Base-by-base conservation (phyloP, 2,329 filamentous ascomycete genomes). In the Colletotrichum cordylinicola region DNA sequence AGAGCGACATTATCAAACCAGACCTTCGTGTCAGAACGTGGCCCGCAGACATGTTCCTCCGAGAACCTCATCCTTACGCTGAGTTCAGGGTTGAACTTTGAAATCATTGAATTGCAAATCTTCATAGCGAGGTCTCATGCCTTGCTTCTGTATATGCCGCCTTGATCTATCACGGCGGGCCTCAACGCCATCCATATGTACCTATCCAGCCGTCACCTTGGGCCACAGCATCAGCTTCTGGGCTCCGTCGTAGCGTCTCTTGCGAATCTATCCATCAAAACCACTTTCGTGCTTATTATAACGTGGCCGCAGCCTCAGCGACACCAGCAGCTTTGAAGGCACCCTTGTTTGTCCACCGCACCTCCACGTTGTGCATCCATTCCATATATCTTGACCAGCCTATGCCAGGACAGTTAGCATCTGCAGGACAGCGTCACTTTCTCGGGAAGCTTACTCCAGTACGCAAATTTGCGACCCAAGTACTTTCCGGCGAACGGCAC, bases 401-500 rank as follows among this genome's bases (percentile, higher is more conserved):
- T 98, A 80, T 48, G 24, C 12, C 27, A 43, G n/a, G 13, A 7
- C 24, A 6, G 27, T 75, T 65, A 72, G 24, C 31, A 61, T 24
- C 12, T 4, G 21, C 18, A 13, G 13, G 27, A 33, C 56, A 33
- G 13, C 56, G 31, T 58, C 35, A 5, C 67, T n/a, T 8, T 35
- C 35, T 27, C 1, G 43, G 21, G 10, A 31, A 35, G 31, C 94
- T 84, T 90, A 98, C 96, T 95, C 95, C 96, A 98, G 83, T 98
- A 98, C 75, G 96, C 96, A 87, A 96, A 98, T 85, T 95, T 98
- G 84, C 97, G 91, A 61, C 97, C 97, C 84, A 98, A 92, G 86
- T 96, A 98, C 86, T 98, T 99, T 75, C 97, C 97, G 79, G 95
- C 88, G 84, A 98, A 98, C 4, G 97, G 97, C 67, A 99, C 94